phyloP scores from a whole-genome alignment of 2,329 filamentous ascomycete species.

The Lecanicillium sp. region DNA sequence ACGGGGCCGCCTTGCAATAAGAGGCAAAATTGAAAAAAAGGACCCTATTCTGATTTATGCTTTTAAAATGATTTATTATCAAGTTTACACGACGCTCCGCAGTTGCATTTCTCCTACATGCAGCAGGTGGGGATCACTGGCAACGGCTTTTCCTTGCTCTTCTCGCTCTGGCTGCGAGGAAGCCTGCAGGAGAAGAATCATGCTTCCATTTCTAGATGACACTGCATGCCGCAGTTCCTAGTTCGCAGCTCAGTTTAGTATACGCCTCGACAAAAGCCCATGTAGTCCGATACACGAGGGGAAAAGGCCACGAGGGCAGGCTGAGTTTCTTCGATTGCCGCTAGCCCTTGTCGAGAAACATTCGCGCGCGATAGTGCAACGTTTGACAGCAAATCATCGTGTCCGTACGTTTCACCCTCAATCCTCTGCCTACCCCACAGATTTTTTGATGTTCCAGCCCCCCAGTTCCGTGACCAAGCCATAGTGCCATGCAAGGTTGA shows the following conservation, averaged over 20 bases:
- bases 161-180: too few species aligned
- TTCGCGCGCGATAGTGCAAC: background rate
- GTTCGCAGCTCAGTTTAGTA: background rate
- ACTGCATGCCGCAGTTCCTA: background rate
- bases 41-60: background rate
- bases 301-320: background rate
- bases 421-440: background rate
- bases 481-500: background rate
- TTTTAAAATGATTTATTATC: background rate
- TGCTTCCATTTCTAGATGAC: background rate
- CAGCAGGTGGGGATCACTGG: background rate
- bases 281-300: background rate
- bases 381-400: background rate
- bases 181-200: background rate
- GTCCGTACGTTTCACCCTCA: background rate
- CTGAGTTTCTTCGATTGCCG: background rate
- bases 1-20: background rate
- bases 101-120: background rate
- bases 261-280: background rate
- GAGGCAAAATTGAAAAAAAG: background rate
- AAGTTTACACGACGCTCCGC: background rate
- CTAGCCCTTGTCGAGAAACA: background rate
- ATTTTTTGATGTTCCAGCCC: conserved; percentile 1
- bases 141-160: background rate
- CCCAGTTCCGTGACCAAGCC: background rate